Evolutionary conservation across 202 grass and related monocot genomes (phyloP), one percentile per base, ranked within the genome.

Genomic region (Eragrostis tef): DNA sequence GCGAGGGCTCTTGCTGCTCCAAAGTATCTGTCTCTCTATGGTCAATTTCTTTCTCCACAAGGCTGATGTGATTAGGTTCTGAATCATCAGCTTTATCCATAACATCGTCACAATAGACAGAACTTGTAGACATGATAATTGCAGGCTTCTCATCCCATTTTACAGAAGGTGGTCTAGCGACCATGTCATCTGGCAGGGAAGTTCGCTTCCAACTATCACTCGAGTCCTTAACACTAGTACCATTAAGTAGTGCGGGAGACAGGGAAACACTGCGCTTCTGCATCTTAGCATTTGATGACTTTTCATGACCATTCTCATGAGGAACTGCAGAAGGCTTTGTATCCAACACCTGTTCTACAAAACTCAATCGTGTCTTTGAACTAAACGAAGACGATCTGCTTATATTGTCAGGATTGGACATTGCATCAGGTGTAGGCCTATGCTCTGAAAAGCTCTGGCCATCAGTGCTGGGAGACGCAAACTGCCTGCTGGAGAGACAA

Each of bases 371-470:
- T 46, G 89, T 48, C 79, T 96, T 96, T 34, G 90, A 99, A 88
- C 85, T 90, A 80, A 92, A 87, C 11, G 96, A 95, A 72, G 89
- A 88, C 73, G 96, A 93, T 84, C 91, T 86, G 90, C 96, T 96
- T 81, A 90, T 75, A 87, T 93, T 79, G 27, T 95, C 92, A 84
- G 75, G 74, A 81, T 94, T 94, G 56, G 83, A 90, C 79, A 65
- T 87, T 68, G 81, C 78, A 77, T 94, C 92, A 70, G 84, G 59
- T 74, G 72, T 78, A 64, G 96, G 96, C 73, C 81, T 93, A 85
- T 96, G 90, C 74, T 99, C 88, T 46, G 90, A 91, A 64, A 93
- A 60, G 81, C 87, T 91, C 36, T 71, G 77, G 29, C 75, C 84
- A 81, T 93, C 89, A 0, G 52, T 85, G 74, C 93, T 93, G 64